A percentile compares a stretch with the other conserved stretches of the same genome.
Conservation (phyloP, 75 land plant genomes). For the Pinus albicaulis region DNA sequence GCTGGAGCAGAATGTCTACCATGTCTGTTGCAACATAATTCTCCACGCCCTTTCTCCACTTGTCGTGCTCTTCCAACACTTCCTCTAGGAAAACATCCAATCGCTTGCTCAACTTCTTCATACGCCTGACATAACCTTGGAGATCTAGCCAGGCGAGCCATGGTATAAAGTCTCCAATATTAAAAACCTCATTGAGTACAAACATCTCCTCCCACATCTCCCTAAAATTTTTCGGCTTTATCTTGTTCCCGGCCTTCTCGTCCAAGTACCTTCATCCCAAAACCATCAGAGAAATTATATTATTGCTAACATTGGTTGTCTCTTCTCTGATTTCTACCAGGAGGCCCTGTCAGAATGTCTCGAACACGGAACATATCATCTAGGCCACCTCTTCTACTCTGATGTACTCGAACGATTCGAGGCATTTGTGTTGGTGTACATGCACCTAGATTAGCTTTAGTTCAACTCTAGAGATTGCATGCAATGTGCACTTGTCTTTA, state of each 20-base stretch:
- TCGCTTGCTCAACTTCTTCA: slow-evolving; percentile 14
- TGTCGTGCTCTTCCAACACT: slow-evolving; percentile 18
- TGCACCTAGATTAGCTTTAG: too few species aligned
- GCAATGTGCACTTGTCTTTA: too few species aligned
- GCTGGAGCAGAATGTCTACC: background rate
- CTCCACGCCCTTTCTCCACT: background rate
- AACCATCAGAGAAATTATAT: slow-evolving; percentile 20
- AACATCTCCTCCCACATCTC: slow-evolving; percentile 11
- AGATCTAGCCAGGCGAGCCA: slow-evolving; percentile 26
- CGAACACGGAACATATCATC: background rate
- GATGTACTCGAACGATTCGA: slow-evolving; percentile 4
- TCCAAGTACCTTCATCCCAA: slow-evolving; percentile 21
- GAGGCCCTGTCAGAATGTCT: background rate
- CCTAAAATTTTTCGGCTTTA: slow-evolving; percentile 19
- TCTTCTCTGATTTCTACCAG: too few species aligned
- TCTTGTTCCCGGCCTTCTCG: background rate
- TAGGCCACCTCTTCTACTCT: too few species aligned
- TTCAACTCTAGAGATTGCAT: too few species aligned
- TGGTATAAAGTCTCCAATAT: slow-evolving; percentile 36
- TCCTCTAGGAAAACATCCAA: slow-evolving; percentile 21
- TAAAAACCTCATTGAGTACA: slow-evolving; percentile 13
- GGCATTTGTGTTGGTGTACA: too few species aligned
- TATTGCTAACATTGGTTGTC: background rate
- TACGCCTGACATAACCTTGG: slow-evolving; percentile 17
- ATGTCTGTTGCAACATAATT: too few species aligned